Conservation (phyloP, 768 basidiomycete genomes). For the Mycena capillaripes region DNA sequence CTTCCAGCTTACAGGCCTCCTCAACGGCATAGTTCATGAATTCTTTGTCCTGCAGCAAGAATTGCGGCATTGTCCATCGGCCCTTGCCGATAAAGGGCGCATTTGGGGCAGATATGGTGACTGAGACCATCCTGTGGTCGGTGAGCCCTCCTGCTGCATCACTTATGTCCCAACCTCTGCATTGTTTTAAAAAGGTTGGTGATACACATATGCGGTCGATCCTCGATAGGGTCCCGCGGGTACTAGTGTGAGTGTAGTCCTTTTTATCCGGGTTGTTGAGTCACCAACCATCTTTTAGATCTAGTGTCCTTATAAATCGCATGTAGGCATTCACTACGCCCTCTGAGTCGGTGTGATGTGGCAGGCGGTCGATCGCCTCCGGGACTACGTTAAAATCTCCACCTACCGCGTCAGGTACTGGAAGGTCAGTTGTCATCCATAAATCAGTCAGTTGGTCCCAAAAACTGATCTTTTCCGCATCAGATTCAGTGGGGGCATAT, state of each 20-base stretch:
- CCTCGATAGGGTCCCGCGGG: conserved; percentile 9
- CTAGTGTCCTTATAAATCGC: not conserved
- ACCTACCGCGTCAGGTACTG: not conserved
- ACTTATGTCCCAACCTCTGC: conserved; percentile 23
- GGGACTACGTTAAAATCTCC: conserved; percentile 9
- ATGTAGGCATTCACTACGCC: not conserved
- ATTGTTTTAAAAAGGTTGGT: not conserved
- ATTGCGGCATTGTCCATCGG: conserved; percentile 25
- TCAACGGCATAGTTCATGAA: not conserved
- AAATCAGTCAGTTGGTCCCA: conserved; percentile 2
- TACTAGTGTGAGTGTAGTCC: conserved; percentile 21
- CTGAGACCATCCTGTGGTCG: conserved; percentile 34
- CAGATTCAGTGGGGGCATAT: too few species aligned
- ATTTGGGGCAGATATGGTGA: conserved; percentile 13
- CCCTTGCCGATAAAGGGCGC: conserved; percentile 32
- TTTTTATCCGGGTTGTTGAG: conserved; percentile 8
- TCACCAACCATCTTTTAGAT: conserved; percentile 19
- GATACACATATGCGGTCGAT: conserved; percentile 28
- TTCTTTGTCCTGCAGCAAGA: not conserved
- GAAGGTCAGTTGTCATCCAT: conserved; percentile 9
- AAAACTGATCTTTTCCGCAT: too few species aligned
- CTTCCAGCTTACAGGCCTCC: not conserved
- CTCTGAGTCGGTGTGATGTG: not conserved
- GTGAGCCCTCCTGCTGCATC: conserved; percentile 1
- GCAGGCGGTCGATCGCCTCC: conserved; percentile 8